These are phyloP conservation scores for Lycium barbarum DNA, from an alignment of 257 asterid species.

Conservation along the genomic window DNA sequence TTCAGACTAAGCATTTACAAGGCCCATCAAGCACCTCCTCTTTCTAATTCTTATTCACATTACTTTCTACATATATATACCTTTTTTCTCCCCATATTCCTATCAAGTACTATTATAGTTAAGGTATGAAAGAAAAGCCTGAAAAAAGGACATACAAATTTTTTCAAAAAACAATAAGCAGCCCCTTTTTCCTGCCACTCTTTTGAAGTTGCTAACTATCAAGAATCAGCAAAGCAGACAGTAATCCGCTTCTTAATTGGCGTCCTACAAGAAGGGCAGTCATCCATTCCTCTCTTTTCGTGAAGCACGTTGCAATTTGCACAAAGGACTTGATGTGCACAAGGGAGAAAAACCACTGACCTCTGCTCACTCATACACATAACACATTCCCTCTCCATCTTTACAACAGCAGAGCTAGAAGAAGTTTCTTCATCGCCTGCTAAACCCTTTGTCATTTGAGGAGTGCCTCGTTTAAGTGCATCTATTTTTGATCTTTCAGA, in stretches of 20 bases:
- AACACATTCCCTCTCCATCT: slow-evolving; percentile 82
- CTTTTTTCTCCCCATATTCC: background rate
- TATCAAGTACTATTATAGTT: background rate
- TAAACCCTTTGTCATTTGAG: slow-evolving; percentile 47
- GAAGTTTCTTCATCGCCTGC: slow-evolving; percentile 52
- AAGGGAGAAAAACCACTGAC: slow-evolving; percentile 78
- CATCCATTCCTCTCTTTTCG: slow-evolving; percentile 67
- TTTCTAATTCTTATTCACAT: background rate
- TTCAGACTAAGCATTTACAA: slow-evolving; percentile 22
- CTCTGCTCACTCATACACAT: slow-evolving; percentile 81
- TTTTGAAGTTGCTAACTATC: slow-evolving; percentile 21
- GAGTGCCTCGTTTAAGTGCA: slow-evolving; percentile 47
- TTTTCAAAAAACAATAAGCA: background rate
- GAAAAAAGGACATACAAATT: background rate
- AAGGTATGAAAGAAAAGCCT: background rate
- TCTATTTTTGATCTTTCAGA: slow-evolving; percentile 60
- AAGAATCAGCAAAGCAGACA: slow-evolving; percentile 43
- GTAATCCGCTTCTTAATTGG: slow-evolving; percentile 55
- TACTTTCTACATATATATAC: slow-evolving; percentile 21
- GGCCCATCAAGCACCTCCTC: slow-evolving; percentile 1
- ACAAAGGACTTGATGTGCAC: slow-evolving; percentile 87
- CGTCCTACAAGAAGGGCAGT: slow-evolving; percentile 86
- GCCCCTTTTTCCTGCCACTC: background rate
- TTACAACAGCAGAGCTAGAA: slow-evolving; percentile 40
- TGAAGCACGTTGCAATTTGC: slow-evolving; percentile 59